Conservation (phyloP, 140 eudicot genomes). For the Stevia rebaudiana region DNA sequence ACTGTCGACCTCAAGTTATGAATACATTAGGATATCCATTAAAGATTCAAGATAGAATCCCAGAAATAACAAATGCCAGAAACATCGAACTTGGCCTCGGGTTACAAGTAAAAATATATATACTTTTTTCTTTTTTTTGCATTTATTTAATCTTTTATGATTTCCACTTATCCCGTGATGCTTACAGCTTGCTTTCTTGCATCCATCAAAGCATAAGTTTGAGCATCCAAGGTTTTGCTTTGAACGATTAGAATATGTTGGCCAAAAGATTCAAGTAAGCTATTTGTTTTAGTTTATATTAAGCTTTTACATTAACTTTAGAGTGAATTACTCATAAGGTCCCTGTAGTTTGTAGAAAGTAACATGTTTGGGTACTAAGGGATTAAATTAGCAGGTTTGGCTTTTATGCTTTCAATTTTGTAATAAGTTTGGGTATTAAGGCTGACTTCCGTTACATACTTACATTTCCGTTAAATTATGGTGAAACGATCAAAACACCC, state of each 20-base stretch:
- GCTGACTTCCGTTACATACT: too few relatives aligned
- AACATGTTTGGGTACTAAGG: too few relatives aligned
- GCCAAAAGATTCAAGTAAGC: constrained; percentile 95
- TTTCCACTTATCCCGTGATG: neutral
- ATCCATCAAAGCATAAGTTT: constrained; percentile 90
- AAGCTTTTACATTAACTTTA: neutral
- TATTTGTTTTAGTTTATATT: neutral
- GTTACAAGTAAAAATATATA: constrained; percentile 56
- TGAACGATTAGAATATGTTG: constrained; percentile 85
- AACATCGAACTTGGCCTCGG: constrained; percentile 96
- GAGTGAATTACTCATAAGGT: too few relatives aligned
- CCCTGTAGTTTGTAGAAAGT: too few relatives aligned
- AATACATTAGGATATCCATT: constrained; percentile 70
- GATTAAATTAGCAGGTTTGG: too few relatives aligned
- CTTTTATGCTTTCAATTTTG: too few relatives aligned
- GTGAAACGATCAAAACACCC: too few relatives aligned
- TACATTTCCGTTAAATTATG: too few relatives aligned
- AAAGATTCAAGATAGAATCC: constrained; percentile 60
- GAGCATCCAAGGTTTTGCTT: constrained; percentile 96
- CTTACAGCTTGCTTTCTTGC: constrained; percentile 79
- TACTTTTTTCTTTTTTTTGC: neutral
- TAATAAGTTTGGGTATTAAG: too few relatives aligned
- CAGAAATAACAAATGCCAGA: constrained; percentile 92
- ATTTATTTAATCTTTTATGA: neutral
- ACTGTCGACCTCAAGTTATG: constrained; percentile 80